Conservation (phyloP, 345 rosid genomes). For the Eucalyptus camaldulensis region DNA sequence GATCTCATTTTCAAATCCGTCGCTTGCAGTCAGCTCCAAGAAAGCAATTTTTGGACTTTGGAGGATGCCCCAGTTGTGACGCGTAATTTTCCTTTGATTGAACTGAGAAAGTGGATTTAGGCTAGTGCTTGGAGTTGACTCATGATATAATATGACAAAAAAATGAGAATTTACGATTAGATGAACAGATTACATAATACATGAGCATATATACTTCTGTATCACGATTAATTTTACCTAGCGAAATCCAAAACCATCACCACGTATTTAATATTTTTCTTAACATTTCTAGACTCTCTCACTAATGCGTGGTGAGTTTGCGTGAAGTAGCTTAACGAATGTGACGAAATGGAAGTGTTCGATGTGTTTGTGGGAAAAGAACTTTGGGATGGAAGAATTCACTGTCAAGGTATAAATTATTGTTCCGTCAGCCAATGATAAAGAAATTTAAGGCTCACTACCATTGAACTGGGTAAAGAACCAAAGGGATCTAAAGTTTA, state of each 20-base stretch:
- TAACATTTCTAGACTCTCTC: neutral
- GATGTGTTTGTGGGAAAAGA: neutral
- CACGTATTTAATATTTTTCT: neutral
- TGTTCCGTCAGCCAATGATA: neutral
- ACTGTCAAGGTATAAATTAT: accelerated
- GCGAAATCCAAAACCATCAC: neutral
- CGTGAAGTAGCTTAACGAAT: neutral
- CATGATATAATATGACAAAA: neutral
- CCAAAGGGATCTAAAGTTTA: neutral
- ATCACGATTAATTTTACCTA: too few species aligned
- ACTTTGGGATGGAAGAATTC: neutral
- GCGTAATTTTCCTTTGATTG: neutral
- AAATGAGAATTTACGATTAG: too few species aligned
- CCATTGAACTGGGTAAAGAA: neutral
- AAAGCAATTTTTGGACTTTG: neutral
- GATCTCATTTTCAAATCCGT: too few species aligned
- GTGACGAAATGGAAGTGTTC: neutral
- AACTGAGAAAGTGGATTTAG: neutral
- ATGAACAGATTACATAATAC: too few species aligned
- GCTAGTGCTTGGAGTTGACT: neutral
- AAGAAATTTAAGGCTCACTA: accelerated
- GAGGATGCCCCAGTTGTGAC: neutral
- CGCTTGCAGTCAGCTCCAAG: too few species aligned
- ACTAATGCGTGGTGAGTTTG: neutral
- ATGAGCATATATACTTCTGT: neutral